A percentile compares a stretch with the other conserved stretches of the same genome.
phyloP scores from a whole-genome alignment of 2,329 filamentous ascomycete species.

The Fusarium sp. region DNA sequence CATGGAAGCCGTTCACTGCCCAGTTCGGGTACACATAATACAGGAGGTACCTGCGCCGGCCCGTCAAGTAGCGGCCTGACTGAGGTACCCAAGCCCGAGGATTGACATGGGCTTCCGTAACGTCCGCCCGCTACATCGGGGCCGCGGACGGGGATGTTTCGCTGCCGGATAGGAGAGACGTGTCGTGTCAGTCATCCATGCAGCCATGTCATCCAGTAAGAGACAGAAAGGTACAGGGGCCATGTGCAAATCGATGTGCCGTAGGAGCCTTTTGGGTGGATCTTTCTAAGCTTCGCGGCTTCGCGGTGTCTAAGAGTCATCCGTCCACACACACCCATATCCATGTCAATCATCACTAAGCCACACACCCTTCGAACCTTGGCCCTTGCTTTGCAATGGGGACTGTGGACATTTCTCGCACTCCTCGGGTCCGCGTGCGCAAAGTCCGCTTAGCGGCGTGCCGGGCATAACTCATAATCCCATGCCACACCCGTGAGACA shows the following conservation, averaged over 20 bases:
- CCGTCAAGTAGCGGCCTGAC: constrained; percentile 4
- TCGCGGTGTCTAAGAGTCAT: constrained; percentile 34
- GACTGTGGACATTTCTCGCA: constrained; percentile 28
- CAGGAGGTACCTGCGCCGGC: constrained; percentile 18
- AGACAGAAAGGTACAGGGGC: constrained; percentile 13
- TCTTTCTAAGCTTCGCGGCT: constrained; percentile 31
- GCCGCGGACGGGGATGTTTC: constrained; percentile 20
- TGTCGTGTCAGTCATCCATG: background rate
- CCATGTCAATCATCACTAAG: constrained; percentile 28
- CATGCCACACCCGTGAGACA: constrained; percentile 35
- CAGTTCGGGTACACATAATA: constrained; percentile 22
- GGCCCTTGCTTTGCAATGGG: background rate
- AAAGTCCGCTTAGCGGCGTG: constrained; percentile 45
- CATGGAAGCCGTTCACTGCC: background rate
- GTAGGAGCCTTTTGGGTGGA: constrained; percentile 15
- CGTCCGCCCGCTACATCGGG: constrained; percentile 11
- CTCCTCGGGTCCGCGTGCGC: constrained; percentile 45
- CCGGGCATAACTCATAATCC: constrained; percentile 41
- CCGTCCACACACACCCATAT: constrained; percentile 11
- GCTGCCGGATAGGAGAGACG: background rate
- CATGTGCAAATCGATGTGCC: constrained; percentile 24
- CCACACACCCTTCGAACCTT: constrained; percentile 21
- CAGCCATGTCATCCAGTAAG: background rate
- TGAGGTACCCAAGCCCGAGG: constrained; percentile 30
- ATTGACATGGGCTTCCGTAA: constrained; percentile 24